phyloP scores from a whole-genome alignment of 2,329 filamentous ascomycete genomes.

The Colletotrichum caudatum region DNA sequence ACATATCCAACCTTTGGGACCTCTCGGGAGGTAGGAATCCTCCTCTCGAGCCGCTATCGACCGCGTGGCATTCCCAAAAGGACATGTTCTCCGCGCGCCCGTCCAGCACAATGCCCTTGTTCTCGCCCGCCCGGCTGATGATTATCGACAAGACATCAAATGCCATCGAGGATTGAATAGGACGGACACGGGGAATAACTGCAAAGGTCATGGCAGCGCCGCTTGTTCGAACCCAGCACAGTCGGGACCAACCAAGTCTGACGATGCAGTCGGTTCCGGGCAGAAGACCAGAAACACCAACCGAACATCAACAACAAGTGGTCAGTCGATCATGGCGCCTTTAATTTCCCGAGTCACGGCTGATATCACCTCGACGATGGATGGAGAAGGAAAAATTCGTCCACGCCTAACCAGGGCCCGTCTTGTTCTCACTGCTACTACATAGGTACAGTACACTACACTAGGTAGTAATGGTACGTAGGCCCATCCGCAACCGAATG shows the following conservation, averaged over 20 bases:
- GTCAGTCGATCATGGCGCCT: constrained; percentile 1
- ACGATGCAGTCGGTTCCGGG: neutral
- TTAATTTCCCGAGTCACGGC: constrained; percentile 33
- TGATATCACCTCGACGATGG: constrained; percentile 29
- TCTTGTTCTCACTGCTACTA: neutral
- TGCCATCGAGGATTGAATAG: neutral
- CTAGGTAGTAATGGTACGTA: neutral
- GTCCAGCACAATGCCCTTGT: constrained; percentile 32
- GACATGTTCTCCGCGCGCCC: constrained; percentile 22
- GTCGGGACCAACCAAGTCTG: constrained; percentile 2
- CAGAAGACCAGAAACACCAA: neutral
- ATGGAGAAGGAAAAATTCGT: neutral
- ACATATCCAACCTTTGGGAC: neutral
- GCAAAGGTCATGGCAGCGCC: neutral
- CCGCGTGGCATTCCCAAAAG: constrained; percentile 34
- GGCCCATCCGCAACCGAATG: constrained; percentile 12
- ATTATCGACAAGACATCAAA: neutral
- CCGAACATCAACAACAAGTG: neutral
- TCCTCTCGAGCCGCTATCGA: constrained; percentile 16
- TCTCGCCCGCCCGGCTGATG: constrained; percentile 7
- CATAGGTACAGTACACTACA: no score
- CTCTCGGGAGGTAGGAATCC: neutral
- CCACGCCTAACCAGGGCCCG: constrained; percentile 32
- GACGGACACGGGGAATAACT: neutral
- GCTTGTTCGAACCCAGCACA: constrained; percentile 3